phyloP scores from a whole-genome alignment of 75 land plant genomes.

The Adiantum capillusveneris region DNA sequence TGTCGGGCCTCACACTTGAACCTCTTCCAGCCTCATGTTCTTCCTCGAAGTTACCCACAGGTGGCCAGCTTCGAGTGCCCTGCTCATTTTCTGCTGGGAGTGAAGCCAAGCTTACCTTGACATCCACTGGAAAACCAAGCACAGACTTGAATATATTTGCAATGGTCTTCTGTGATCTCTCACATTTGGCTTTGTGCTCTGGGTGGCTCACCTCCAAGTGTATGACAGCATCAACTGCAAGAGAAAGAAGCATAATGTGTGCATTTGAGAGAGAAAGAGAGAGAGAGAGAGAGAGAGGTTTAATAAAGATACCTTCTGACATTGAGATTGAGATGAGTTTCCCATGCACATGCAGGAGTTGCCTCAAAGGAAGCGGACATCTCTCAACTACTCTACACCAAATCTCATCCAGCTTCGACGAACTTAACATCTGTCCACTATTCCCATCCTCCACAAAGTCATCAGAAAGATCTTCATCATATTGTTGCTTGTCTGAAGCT shows the following conservation, averaged over 20 bases:
- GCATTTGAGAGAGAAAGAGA: background rate
- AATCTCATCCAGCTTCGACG: constrained; percentile 29
- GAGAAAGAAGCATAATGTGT: background rate
- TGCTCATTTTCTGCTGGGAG: constrained; percentile 1
- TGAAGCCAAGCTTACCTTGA: constrained; percentile 44
- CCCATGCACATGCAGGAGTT: constrained; percentile 44
- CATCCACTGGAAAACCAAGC: constrained; percentile 55
- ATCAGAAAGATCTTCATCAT: constrained; percentile 7
- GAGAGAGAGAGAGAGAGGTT: constrained; percentile 1
- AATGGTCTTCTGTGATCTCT: constrained; percentile 58
- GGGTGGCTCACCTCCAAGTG: constrained; percentile 53
- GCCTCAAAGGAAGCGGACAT: constrained; percentile 51
- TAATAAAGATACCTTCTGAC: constrained; percentile 31
- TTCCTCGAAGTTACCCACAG: too few species aligned
- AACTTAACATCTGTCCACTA: constrained; percentile 11
- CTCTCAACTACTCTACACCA: constrained; percentile 42
- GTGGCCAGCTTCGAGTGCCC: background rate
- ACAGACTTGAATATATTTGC: constrained; percentile 49
- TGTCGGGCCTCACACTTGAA: background rate
- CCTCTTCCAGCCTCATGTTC: background rate
- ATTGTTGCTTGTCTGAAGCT: constrained; percentile 6
- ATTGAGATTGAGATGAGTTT: constrained; percentile 48
- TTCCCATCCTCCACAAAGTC: constrained; percentile 5
- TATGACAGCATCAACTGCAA: constrained; percentile 44
- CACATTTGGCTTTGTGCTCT: constrained; percentile 51